Evolutionary conservation across 805 yeast genomes (phyloP).

Genomic region (Ogataea henricii): DNA sequence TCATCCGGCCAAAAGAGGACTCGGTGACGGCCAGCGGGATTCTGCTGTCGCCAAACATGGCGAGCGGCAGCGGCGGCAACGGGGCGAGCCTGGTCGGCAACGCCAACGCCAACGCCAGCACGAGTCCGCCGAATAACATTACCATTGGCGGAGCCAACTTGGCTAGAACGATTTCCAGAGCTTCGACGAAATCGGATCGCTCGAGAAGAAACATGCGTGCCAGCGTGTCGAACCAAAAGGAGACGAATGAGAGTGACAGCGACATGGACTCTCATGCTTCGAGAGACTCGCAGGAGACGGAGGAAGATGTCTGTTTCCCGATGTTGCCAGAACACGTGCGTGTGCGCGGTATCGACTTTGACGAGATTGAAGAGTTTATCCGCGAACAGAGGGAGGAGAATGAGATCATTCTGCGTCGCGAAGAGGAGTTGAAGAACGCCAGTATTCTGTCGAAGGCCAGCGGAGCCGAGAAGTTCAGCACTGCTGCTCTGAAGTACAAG

Average conservation of each 20-base stretch:
- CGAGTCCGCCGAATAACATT: slow-evolving; percentile 13
- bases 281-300: slow-evolving; percentile 84
- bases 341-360: slow-evolving; percentile 81
- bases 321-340: slow-evolving; percentile 68
- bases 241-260: slow-evolving; percentile 46
- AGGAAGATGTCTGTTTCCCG: slow-evolving; percentile 97
- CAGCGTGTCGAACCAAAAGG: slow-evolving; percentile 16
- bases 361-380: slow-evolving; percentile 83
- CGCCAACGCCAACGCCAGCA: slow-evolving; percentile 6
- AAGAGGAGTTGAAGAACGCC: slow-evolving; percentile 31
- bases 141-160: slow-evolving; percentile 25
- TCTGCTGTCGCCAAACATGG: slow-evolving; percentile 21
- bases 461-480: slow-evolving; percentile 39
- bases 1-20: slow-evolving; percentile 38
- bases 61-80: neutral
- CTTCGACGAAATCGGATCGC: slow-evolving; percentile 33
- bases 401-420: slow-evolving; percentile 37
- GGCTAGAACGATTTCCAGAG: slow-evolving; percentile 33
- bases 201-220: slow-evolving; percentile 24
- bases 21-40: slow-evolving; percentile 33
- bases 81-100: slow-evolving; percentile 7
- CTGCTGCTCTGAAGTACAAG: slow-evolving; percentile 64
- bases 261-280: slow-evolving; percentile 75
- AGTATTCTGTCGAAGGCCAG: slow-evolving; percentile 30
- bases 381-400: slow-evolving; percentile 58